Evolutionary conservation across 495 filamentous ascomycete genomes (phyloP), one percentile per base, ranked within the genome.

Genomic region (Viridothelium virens): DNA sequence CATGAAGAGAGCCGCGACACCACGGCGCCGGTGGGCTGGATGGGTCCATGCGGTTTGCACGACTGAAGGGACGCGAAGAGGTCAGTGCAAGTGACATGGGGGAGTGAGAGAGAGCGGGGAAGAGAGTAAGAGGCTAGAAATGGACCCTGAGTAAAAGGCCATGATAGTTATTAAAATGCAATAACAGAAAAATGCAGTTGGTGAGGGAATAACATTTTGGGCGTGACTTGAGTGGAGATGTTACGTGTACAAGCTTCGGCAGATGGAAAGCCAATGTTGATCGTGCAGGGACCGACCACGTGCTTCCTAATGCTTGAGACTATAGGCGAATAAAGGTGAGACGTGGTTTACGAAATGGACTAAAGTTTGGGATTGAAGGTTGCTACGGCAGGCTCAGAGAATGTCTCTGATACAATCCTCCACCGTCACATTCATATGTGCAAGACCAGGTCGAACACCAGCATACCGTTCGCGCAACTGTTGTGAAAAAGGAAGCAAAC

Each of bases 41-140:
- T 53, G 48, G 12, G n/a, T 53, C 48, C 48, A 53, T 11, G 48
- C 48, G 18, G 48, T 53, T 53, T 53, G 48, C 11, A 53, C 12
- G 48, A 53, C 48, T 53, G 18, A 14, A 25, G 41, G 25, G 25
- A 25, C 25, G 25, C 25, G 25, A 25, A 25, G 25, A 25, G 25
- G 25, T 25, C 25, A 25, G 25, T 25, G 25, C 25, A 25, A 25
- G 25, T 25, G 25, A 25, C 25, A 25, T 25, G 25, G 25, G 25
- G 25, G 25, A 25, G 25, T 25, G 25, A 25, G 25, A 25, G 25
- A 25, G 25, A 25, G 25, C n/a, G n/a, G 25, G 25, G 25, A 25
- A 25, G 25, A 25, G 25, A 25, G 25, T 25, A 25, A 25, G 25
- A 25, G 25, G 25, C 25, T 25, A 25, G 25, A 25, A 25, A 25